Conservation (phyloP, 1,284 basidiomycete genomes). For the Butyriboletus appendiculatus region DNA sequence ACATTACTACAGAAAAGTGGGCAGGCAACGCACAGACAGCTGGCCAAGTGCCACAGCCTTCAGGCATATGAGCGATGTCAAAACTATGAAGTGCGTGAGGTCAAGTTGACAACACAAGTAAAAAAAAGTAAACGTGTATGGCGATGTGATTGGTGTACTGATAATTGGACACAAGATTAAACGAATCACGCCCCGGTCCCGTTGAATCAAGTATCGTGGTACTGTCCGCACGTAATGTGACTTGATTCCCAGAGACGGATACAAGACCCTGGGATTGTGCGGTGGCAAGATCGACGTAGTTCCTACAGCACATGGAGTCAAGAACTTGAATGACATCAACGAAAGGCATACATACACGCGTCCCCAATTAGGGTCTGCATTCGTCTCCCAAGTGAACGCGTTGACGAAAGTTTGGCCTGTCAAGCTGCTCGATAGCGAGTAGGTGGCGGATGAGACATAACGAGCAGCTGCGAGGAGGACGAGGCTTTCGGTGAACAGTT, state of each 20-base stretch:
- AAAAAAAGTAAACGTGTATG: constrained; percentile 23
- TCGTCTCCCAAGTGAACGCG: constrained; percentile 18
- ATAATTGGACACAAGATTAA: constrained; percentile 34
- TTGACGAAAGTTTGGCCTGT: constrained; percentile 18
- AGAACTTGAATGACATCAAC: background rate
- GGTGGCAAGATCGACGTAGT: constrained; percentile 14
- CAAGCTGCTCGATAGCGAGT: constrained; percentile 13
- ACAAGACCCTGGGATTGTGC: constrained; percentile 16
- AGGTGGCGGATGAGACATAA: constrained; percentile 11
- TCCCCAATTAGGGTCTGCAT: constrained; percentile 15
- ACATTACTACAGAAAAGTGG: background rate
- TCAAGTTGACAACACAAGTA: background rate
- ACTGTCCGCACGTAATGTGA: constrained; percentile 21
- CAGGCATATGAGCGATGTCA: constrained; percentile 40
- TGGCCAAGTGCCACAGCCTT: constrained; percentile 43
- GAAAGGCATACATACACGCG: constrained; percentile 16
- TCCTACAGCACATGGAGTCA: constrained; percentile 7
- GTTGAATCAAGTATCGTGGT: constrained; percentile 19
- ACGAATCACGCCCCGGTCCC: constrained; percentile 40
- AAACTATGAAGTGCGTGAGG: constrained; percentile 24
- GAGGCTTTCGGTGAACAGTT: background rate
- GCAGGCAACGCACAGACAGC: constrained; percentile 29
- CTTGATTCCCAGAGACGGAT: constrained; percentile 12
- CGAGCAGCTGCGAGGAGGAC: constrained; percentile 7
- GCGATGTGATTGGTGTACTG: constrained; percentile 37